phyloP scores from a whole-genome alignment of 495 filamentous ascomycete genomes.

The Penicillium cataractarum region DNA sequence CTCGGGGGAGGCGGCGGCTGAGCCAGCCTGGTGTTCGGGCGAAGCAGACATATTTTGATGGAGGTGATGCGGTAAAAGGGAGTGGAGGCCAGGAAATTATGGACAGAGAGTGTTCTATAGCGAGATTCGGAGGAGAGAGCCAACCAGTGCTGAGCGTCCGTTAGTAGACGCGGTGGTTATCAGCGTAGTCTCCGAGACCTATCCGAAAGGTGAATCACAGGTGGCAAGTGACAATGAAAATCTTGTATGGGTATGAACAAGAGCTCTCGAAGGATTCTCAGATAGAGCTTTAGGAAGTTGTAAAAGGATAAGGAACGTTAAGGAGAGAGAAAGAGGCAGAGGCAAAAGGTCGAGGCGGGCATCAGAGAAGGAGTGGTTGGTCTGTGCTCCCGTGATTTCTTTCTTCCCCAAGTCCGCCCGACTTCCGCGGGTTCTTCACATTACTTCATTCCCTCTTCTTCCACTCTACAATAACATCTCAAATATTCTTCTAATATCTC shows the following conservation, averaged over 20 bases:
- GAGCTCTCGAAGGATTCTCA: neutral
- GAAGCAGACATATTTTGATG: conserved; percentile 43
- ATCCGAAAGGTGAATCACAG: conserved; percentile 11
- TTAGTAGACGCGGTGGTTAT: conserved; percentile 26
- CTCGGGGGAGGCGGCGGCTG: conserved; percentile 28
- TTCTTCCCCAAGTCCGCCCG: conserved; percentile 19
- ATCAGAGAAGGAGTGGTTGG: conserved; percentile 33
- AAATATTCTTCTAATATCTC: conserved; percentile 9
- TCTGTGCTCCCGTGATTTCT: conserved; percentile 42
- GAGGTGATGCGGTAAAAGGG: neutral
- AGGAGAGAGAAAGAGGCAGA: conserved; percentile 13
- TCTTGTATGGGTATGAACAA: neutral
- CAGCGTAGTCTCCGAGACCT: conserved; percentile 17
- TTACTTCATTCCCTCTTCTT: neutral
- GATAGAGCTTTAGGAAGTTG: neutral
- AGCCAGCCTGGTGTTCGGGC: conserved; percentile 35
- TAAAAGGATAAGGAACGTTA: conserved; percentile 8
- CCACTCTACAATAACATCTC: conserved; percentile 3
- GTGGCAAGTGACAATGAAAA: neutral
- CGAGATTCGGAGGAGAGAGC: neutral
- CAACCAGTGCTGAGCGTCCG: conserved; percentile 8
- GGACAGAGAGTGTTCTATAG: neutral
- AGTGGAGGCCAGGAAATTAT: neutral
- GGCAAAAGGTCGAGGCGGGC: conserved; percentile 20
- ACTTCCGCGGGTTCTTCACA: conserved; percentile 5